Base-by-base conservation (phyloP, 176 grass and related monocot genomes). In the Zoysia japonica region DNA sequence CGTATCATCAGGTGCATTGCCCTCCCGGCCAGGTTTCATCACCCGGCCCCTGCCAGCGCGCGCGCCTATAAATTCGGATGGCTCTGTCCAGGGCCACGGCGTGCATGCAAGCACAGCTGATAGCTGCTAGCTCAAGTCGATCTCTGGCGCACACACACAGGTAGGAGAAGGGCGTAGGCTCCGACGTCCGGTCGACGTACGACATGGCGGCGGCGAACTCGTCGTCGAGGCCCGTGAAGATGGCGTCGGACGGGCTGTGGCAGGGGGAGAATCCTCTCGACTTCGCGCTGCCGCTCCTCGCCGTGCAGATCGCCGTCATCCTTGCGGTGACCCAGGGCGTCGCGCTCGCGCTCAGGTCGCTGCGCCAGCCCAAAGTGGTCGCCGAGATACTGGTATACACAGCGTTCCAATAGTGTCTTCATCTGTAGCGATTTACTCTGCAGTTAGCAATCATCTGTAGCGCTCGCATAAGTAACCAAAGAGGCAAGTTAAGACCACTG, bases 221-320 rank as follows among this genome's bases (percentile, higher is more conserved):
- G 5, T 7, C 82, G 12, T 51, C 2, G 0, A 46, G 19, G 2
- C 28, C 63, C 5, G 79, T 90, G 16, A 90, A 84, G 80, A 87
- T 90, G 75, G 70, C 88, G 42, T 90, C 84, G 2, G 80, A 90
- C 55, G 88, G 88, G 11, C 6, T 87, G 64, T 90, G 88, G 84
- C 88, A 90, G 88, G 80, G 81, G 16, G 88, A 90, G 68, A 77
- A 87, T 60, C 76, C 88, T 9, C 81, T 90, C 3, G 67, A 87
- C 45, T 87, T 83, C 68, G 76, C 70, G 4, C 66, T 87, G 71
- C 80, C 80, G 15, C 80, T 90, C 37, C 81, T 87, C 17, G 85
- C 68, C 19, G 63, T 90, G 36, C 88, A 90, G 80, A 76, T 84
- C 8, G 62, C 85, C 53, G 56, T 84, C 39, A 65, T 90, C 13